phyloP scores from a whole-genome alignment of 106 monocot species.

The Allium fistulosum region DNA sequence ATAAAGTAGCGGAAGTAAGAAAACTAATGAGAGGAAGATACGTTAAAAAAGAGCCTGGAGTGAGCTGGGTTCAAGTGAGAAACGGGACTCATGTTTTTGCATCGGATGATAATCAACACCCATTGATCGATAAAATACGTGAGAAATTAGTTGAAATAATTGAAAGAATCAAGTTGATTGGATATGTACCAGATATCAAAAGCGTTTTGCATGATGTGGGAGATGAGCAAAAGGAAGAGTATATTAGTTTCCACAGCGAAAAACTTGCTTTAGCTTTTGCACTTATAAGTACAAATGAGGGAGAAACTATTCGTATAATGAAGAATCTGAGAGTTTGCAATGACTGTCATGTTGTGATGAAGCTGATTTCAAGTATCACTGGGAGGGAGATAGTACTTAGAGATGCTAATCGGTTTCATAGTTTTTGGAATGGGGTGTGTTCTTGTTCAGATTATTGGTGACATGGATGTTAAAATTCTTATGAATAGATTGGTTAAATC shows the following conservation, averaged over 20 bases:
- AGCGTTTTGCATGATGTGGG: constrained; percentile 47
- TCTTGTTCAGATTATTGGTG: constrained; percentile 51
- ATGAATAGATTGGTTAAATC: too few relatives aligned
- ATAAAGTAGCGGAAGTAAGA: constrained; percentile 38
- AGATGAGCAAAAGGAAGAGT: constrained; percentile 49
- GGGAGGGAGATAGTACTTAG: constrained; percentile 35
- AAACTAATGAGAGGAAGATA: constrained; percentile 48
- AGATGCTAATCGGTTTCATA: constrained; percentile 45
- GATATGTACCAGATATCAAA: constrained; percentile 36
- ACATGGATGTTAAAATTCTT: not conserved
- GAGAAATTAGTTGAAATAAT: constrained; percentile 32
- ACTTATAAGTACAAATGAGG: constrained; percentile 22
- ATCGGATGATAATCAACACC: constrained; percentile 48
- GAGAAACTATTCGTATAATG: constrained; percentile 32
- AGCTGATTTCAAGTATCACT: constrained; percentile 37
- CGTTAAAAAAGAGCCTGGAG: constrained; percentile 69
- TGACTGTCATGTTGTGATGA: constrained; percentile 52
- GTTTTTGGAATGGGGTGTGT: constrained; percentile 31
- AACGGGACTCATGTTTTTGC: constrained; percentile 48
- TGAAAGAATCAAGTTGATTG: constrained; percentile 31
- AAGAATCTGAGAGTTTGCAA: constrained; percentile 56
- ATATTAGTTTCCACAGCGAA: constrained; percentile 51
- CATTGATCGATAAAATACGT: constrained; percentile 22
- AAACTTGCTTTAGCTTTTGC: constrained; percentile 45
- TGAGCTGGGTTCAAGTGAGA: constrained; percentile 66